Base-by-base conservation (phyloP, 2,329 filamentous ascomycete genomes). In the Corinectria fuckeliana region DNA sequence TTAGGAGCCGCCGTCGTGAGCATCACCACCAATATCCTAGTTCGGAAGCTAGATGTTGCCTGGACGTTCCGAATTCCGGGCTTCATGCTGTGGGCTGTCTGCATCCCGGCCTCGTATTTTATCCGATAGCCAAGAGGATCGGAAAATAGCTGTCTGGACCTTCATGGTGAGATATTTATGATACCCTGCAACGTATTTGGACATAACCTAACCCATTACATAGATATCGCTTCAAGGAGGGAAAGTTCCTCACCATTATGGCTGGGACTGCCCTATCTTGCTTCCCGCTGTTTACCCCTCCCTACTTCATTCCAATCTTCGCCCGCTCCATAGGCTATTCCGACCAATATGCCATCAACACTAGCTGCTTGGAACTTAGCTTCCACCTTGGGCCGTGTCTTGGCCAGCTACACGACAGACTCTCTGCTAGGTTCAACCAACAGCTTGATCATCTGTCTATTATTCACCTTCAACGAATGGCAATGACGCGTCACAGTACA, bases 361-460 rank as follows among this genome's bases (percentile, higher is more conserved):
- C 49, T 73, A 1, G 71, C 71, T 1, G 68, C 63, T 0, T 73
- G 71, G 71, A 73, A 73, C n/a, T 13, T 73, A 8, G 70, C 71
- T 5, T 73, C 71, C 0, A 71, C 71, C 0, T 41, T 71, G 2
- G 71, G 71, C 0, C 69, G 71, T 0, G 60, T 73, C 0, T 25
- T 59, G 1, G 69, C 68, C 0, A 71, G 71, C 1, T 72, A 70
- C 26, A 63, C 64, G 1, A 69, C 70, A 2, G 67, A 69, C 5
- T 55, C 60, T 9, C 5, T 73, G 1, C 53, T 73, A 1, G 71
- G 69, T 2, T 71, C 71, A 0, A 52, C 74, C 1, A 73, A 73
- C 16, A 74, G 69, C 28, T 38, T 73, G 16, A 55, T 72, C 1
- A 42, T 66, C 3, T 73, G 66, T 8, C 58, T 73, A 2, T 38